Evolutionary conservation across 2,329 filamentous ascomycete genomes (phyloP), one percentile per base, ranked within the genome.

Genomic region (Neocucurbitaria cava): DNA sequence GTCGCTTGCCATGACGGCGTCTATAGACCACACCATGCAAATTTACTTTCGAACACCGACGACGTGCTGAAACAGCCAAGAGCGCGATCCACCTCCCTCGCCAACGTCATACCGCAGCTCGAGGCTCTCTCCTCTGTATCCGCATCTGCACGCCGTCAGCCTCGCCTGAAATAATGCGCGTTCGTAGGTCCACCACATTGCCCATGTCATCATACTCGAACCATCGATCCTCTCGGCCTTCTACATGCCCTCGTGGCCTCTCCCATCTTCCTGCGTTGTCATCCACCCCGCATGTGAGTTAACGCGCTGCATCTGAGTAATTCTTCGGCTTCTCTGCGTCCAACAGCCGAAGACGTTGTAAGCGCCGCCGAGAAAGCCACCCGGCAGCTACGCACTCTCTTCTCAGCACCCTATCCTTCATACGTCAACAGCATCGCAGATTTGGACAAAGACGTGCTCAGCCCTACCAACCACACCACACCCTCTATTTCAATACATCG

Each of bases 351-450:
- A 36, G 31, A 18, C 45, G 39, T 39, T 56, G 51, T 62, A 62
- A 64, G 62, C 62, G 62, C 62, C 49, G 54, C 51, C 54, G n/a
- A 51, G 40, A 38, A 43, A 48, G 52, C 56, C 47, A 55, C 54
- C 48, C 45, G 39, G 41, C 49, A 39, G 17, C 39, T 46, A 13
- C 45, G 26, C 23, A 41, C 5, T n/a, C 56, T 48, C 41, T 50
- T 35, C 45, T 61, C 58, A 57, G 49, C 56, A 54, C 51, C 41
- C 42, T 55, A 44, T 49, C 35, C 21, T 21, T 49, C 54, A 26
- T 44, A 38, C 35, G 23, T 44, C 45, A 21, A 31, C 17, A 36
- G 44, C 35, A 26, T 50, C 36, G 38, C 15, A 24, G 24, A 42
- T 30, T 28, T 31, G 21, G 6, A n/a, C 24, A 10, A n/a, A 45